Base-by-base conservation (phyloP, 176 grass and related monocot species). In the Zizania latifolia region DNA sequence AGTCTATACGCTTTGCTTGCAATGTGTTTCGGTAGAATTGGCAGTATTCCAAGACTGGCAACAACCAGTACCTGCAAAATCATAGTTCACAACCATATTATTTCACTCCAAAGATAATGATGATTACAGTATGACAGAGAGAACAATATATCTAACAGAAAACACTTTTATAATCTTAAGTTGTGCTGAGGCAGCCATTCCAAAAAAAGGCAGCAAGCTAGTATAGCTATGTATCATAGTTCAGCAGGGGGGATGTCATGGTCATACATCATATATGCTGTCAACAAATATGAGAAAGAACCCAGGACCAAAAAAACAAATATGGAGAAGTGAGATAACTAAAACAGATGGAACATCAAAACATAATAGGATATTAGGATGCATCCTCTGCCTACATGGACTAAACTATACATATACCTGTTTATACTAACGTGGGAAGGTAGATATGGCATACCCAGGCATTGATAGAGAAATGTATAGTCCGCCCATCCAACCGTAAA, bases 391-490 rank as follows among this genome's bases (percentile, higher is more conserved):
- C 29, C 77, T 17, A 67, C 41, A 43, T 9, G 0, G 8, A 34
- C 39, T 68, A 68, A 22, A 63, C 59, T 30, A 72, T 71, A 31
- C 22, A 36, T 60, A 89, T 58, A 7, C 19, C 1, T 58, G 53
- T 65, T 32, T 61, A 26, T 0, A 53, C 33, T 51, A 60, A 75
- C 70, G 28, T 15, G 7, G 32, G 23, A 14, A 79, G 16, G 9
- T 62, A 46, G 37, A 13, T 75, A 80, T 65, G 27, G 16, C 77
- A 69, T 94, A 98, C 94, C 91, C 94, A 98, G 77, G 94, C 94
- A 86, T 92, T 89, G 50, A 93, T 76, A 92, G 91, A 77, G 82
- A 94, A 94, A 64, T 88, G 82, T 79, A 98, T 87, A 70, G 91
- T 84, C 34, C 80, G 76, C 65, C 81, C 67, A 74, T 98, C 86